Evolutionary conservation across 176 grass and related monocot species (phyloP).

Genomic region (Oryza meridionalis): DNA sequence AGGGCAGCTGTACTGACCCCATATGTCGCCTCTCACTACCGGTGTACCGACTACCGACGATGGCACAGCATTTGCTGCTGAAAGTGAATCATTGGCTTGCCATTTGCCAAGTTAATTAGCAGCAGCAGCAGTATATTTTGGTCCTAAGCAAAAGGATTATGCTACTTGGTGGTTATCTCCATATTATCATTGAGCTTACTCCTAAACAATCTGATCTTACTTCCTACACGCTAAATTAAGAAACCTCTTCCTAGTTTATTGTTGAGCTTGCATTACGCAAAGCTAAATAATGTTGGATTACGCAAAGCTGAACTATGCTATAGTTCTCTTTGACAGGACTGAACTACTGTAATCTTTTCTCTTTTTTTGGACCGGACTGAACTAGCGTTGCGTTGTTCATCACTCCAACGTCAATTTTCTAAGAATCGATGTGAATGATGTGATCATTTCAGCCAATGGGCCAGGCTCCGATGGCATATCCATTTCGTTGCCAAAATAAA

Average conservation of each 20-base stretch:
- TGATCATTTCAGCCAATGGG: too few relatives aligned
- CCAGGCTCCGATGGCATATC: too few relatives aligned
- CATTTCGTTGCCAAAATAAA: too few relatives aligned
- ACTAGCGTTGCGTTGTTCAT: too few relatives aligned
- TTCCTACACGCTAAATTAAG: neutral
- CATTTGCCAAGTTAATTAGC: neutral
- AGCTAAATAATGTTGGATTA: neutral
- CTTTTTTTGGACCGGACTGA: too few relatives aligned
- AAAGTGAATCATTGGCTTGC: neutral
- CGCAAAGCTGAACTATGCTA: neutral
- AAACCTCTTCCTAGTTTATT: neutral
- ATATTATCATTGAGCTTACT: neutral
- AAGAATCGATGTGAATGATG: too few relatives aligned
- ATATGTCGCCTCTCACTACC: neutral
- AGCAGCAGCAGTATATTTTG: too few relatives aligned
- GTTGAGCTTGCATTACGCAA: neutral
- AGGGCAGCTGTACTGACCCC: slow-evolving; percentile 1
- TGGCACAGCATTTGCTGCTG: neutral
- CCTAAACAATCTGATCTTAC: neutral
- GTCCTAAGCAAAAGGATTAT: neutral
- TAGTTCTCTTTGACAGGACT: too few relatives aligned
- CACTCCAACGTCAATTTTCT: too few relatives aligned
- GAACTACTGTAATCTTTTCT: too few relatives aligned
- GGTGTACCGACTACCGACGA: neutral
- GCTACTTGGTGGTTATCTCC: neutral